These are phyloP conservation scores for Trichoderma koningiopsis DNA, from an alignment of 2,329 filamentous ascomycete genomes.

Conservation along the genomic window DNA sequence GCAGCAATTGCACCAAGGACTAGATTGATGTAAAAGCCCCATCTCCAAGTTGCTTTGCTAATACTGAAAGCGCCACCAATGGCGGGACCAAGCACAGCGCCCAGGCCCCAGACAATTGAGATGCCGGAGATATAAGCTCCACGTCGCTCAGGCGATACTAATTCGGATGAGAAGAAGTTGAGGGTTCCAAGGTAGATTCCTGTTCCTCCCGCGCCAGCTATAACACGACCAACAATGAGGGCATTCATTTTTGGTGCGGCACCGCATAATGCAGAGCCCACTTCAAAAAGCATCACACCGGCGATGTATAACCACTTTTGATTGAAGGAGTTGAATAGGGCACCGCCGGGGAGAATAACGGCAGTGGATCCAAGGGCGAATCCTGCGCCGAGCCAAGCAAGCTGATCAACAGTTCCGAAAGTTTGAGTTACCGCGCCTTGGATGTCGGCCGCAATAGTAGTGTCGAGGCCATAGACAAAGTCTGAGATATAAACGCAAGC, in stretches of 20 bases:
- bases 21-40: conserved; percentile 55
- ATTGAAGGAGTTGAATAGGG: conserved; percentile 46
- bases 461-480: conserved; percentile 36
- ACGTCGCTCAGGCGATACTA: conserved; percentile 33
- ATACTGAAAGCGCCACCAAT: conserved; percentile 45
- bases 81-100: conserved; percentile 44
- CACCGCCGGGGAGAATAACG: conserved; percentile 41
- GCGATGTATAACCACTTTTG: conserved; percentile 44
- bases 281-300: conserved; percentile 32
- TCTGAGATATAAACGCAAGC: not conserved
- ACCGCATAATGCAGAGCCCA: conserved; percentile 43
- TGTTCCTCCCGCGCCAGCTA: conserved; percentile 45
- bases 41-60: not conserved
- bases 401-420: conserved; percentile 41
- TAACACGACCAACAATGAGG: conserved; percentile 49
- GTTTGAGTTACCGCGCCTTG: conserved; percentile 44
- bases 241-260: conserved; percentile 46
- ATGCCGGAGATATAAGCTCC: conserved; percentile 31
- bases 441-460: conserved; percentile 53
- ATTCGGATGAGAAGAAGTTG: conserved; percentile 6
- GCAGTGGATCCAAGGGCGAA: conserved; percentile 46
- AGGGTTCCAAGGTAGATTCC: conserved; percentile 42
- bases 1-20: conserved; percentile 35
- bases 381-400: conserved; percentile 44
- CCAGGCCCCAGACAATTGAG: conserved; percentile 23